phyloP scores from a whole-genome alignment of 2,329 filamentous ascomycete species.

The Emergomyces africanus region DNA sequence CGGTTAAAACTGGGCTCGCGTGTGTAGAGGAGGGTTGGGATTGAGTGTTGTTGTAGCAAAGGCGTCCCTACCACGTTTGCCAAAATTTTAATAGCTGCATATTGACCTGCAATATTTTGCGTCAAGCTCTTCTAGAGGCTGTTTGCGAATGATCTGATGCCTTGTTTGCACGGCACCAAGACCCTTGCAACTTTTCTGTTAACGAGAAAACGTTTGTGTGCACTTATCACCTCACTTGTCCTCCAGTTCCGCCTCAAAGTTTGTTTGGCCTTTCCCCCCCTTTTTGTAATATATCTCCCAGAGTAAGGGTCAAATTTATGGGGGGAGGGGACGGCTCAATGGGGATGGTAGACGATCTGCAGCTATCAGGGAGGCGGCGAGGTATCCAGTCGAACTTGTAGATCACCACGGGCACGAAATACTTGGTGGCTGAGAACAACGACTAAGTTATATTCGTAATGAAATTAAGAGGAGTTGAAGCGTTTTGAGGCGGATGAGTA shows the following conservation, averaged over 20 bases:
- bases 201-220: not conserved
- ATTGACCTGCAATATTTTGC: conserved; percentile 28
- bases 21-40: not conserved
- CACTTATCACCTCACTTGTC: not conserved
- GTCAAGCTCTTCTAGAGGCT: conserved; percentile 29
- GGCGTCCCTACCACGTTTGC: conserved; percentile 28
- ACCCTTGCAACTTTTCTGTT: not conserved
- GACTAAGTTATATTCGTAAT: not conserved
- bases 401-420: not conserved
- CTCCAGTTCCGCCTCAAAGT: not conserved
- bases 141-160: conserved; percentile 14
- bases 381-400: not conserved
- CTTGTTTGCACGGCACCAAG: not conserved
- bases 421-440: not conserved
- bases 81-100: conserved; percentile 31
- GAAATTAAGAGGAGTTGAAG: not conserved
- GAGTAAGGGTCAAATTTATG: not conserved
- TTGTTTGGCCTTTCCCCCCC: not conserved
- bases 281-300: not conserved
- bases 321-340: not conserved
- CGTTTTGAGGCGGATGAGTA: not conserved
- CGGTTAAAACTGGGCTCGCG: not conserved
- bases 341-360: not conserved
- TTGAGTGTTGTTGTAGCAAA: conserved; percentile 17
- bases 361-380: not conserved